Evolutionary conservation across 164 flowering plant genomes (phyloP).

Genomic region (Aristolochia fimbriata): DNA sequence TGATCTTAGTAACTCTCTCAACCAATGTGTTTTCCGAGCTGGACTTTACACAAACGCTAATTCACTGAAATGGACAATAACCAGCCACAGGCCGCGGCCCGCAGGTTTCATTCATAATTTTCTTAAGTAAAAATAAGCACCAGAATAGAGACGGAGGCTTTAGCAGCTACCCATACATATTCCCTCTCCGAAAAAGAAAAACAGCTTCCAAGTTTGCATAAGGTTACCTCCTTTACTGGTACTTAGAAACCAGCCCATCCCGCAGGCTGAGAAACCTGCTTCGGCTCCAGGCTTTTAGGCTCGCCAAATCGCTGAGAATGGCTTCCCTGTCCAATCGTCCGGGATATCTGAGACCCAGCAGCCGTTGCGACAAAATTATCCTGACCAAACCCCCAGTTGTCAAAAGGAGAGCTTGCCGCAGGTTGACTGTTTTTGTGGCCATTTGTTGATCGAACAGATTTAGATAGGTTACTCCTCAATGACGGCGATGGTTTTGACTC

Average conservation of each 20-base stretch:
- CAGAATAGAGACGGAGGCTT: neutral
- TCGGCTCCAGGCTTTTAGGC: slow-evolving; percentile 31
- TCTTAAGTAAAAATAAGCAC: neutral
- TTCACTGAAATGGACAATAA: neutral
- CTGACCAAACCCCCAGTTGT: slow-evolving; percentile 72
- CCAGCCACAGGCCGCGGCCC: neutral
- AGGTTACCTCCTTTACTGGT: no score
- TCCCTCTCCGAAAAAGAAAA: neutral
- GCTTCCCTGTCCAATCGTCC: slow-evolving; percentile 24
- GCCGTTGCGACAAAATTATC: slow-evolving; percentile 74
- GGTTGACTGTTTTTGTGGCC: slow-evolving; percentile 35
- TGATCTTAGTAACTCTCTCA: neutral
- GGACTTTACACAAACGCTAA: neutral
- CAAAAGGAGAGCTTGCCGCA: slow-evolving; percentile 23
- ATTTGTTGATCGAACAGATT: slow-evolving; percentile 62
- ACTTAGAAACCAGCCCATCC: slow-evolving; percentile 97
- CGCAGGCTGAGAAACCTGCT: slow-evolving; percentile 67
- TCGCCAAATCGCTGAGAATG: slow-evolving; percentile 39
- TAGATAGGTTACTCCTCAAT: slow-evolving; percentile 17
- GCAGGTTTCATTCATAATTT: neutral
- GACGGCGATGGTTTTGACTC: slow-evolving; percentile 25
- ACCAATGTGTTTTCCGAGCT: neutral
- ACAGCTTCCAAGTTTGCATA: neutral
- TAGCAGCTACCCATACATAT: neutral
- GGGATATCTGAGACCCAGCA: slow-evolving; percentile 28